A percentile compares a stretch with the other conserved stretches of the same genome.
Evolutionary conservation across 768 basidiomycete species (phyloP).

Genomic region (Cyathus striatus): DNA sequence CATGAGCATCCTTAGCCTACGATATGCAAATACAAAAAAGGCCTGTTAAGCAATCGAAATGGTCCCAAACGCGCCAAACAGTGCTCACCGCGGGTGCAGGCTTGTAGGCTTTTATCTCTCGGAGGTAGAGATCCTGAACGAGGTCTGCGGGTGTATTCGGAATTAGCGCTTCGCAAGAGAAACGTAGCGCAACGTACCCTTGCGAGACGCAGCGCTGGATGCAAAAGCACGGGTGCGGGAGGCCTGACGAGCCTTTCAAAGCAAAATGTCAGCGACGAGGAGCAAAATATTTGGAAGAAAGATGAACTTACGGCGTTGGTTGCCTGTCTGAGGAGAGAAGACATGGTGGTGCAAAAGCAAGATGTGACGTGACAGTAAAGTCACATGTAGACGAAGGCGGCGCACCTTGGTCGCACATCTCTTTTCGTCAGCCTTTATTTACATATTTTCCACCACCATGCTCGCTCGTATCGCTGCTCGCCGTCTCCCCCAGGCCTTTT

Average conservation of each 20-base stretch:
- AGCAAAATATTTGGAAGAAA: not conserved
- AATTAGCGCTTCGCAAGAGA: slow-evolving; percentile 17
- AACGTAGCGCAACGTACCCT: slow-evolving; percentile 40
- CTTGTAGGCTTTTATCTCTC: slow-evolving; percentile 89
- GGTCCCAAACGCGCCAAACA: too few species aligned
- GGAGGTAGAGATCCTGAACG: slow-evolving; percentile 88
- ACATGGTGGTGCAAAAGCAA: slow-evolving; percentile 55
- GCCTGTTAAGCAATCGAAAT: not conserved
- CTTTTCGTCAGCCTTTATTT: not conserved
- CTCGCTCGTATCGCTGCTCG: not conserved
- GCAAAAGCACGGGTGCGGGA: slow-evolving; percentile 54
- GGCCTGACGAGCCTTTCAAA: slow-evolving; percentile 44
- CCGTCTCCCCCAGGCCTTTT: not conserved
- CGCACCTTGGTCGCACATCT: not conserved
- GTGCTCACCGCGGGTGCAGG: slow-evolving; percentile 62
- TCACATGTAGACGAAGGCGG: slow-evolving; percentile 4
- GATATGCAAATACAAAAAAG: not conserved
- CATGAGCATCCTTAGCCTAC: slow-evolving; percentile 90
- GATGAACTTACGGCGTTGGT: slow-evolving; percentile 36
- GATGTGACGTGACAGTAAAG: slow-evolving; percentile 37
- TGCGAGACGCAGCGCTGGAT: slow-evolving; percentile 53
- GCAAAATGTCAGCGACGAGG: slow-evolving; percentile 4
- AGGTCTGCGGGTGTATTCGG: slow-evolving; percentile 65
- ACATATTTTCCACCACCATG: slow-evolving; percentile 1
- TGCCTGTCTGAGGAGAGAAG: slow-evolving; percentile 60